Conservation (phyloP, 441 rosid genomes). For the Adansonia gregorii region DNA sequence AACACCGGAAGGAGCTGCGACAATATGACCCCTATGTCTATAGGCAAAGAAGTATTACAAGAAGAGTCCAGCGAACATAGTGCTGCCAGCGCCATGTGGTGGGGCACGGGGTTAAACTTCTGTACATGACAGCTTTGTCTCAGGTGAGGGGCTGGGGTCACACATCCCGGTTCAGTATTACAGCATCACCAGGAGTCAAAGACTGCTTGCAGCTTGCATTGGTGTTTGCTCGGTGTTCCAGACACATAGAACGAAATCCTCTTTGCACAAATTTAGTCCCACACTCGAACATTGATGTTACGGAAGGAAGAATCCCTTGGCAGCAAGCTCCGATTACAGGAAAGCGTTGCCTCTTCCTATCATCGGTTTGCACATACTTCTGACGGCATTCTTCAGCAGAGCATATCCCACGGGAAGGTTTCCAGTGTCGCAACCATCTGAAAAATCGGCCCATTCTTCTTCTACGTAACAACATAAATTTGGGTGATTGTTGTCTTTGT, state of each 20-base stretch:
- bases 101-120: slow-evolving; percentile 72
- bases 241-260: slow-evolving; percentile 94
- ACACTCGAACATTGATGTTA: neutral
- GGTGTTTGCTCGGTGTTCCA: slow-evolving; percentile 97
- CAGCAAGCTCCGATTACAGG: neutral
- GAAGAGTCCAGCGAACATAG: slow-evolving; percentile 70
- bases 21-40: slow-evolving; percentile 77
- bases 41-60: slow-evolving; percentile 75
- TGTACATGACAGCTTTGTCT: slow-evolving; percentile 79
- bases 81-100: slow-evolving; percentile 63
- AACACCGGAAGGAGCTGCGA: slow-evolving; percentile 95
- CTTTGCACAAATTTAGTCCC: slow-evolving; percentile 57
- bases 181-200: slow-evolving; percentile 59
- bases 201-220: slow-evolving; percentile 70
- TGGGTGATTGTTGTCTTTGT: too few species aligned
- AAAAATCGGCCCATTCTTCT: too few species aligned
- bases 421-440: too few species aligned
- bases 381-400: neutral
- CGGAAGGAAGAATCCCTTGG: neutral
- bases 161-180: slow-evolving; percentile 74
- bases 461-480: too few species aligned
- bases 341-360: neutral
- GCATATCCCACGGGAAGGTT: too few species aligned
- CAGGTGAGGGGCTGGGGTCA: slow-evolving; percentile 90
- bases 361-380: neutral